Base-by-base conservation (phyloP, 768 basidiomycete species). In the Lentinula raphanica region DNA sequence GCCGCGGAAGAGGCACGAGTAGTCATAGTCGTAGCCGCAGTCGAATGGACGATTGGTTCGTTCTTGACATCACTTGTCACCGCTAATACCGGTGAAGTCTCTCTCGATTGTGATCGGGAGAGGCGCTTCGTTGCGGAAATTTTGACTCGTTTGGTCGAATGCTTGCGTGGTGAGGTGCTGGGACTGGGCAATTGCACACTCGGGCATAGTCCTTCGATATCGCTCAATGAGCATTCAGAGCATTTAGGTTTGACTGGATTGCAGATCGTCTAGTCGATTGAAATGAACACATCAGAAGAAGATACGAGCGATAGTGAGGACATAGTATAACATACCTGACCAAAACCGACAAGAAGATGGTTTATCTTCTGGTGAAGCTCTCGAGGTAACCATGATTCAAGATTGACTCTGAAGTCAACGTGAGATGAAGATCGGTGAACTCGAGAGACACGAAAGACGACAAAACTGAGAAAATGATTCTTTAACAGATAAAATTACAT, bases 331-430 rank as follows among this genome's bases (percentile, higher is more conserved):
- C 71, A 28, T 60, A 89, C 90, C 80, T 93, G 91, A 32, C 91
- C 92, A 59, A 94, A 93, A 0, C 91, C 90, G 3, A 93, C 92
- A 0, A 94, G 78, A 69, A 90, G 64, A 58, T 85, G 85, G 66
- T 93, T 93, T 58, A 94, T 92, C 25, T 92, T 85, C 1, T 73
- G 76, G 59, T 89, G 86, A 4, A 88, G 73, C 57, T 87, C 86
- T 15, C 76, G 79, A 0, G 92, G 91, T 2, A 93, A 79, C 91
- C 91, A 94, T 2, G 90, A 92, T 64, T 94, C 83, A 2, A 93
- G 72, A 62, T 90, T 92, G 40, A 90, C 66, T 60, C 90, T 90
- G 11, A 3, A 36, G 7, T 12, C 13, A 35, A 35, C 13, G 32
- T 35, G 9, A 35, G 32, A 35, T 35, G 32, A 35, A 35, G 13